Conservation (phyloP, 148 eudicot species). For the Hydrangea macrophylla region DNA sequence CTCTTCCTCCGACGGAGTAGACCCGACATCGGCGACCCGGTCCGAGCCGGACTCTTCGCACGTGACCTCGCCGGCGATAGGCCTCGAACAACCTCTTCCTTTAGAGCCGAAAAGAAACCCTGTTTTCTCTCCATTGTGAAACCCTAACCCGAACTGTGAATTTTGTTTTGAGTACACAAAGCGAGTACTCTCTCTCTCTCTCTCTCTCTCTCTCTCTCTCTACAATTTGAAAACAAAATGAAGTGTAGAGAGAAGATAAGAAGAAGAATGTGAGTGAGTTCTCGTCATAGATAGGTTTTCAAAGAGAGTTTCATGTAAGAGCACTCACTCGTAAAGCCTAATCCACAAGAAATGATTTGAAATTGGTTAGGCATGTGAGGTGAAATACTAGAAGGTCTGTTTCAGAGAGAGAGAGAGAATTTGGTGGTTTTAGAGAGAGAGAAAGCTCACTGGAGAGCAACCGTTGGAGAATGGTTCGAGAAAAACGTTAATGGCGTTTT, state of each 20-base stretch:
- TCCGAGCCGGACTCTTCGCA: constrained; percentile 45
- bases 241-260: neutral
- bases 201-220: neutral
- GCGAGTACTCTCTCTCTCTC: neutral
- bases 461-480: neutral
- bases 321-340: neutral
- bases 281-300: constrained; percentile 11
- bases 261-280: neutral
- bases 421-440: neutral
- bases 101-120: constrained; percentile 72
- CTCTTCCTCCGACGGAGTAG: constrained; percentile 42
- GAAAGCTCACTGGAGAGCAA: neutral
- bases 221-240: neutral
- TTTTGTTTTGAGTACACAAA: neutral
- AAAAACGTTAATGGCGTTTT: neutral
- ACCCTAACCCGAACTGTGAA: neutral
- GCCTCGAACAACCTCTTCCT: constrained; percentile 73
- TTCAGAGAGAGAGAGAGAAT: neutral
- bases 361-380: neutral
- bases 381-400: neutral
- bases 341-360: neutral
- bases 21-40: constrained; percentile 57
- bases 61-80: constrained; percentile 77
- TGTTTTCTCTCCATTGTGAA: constrained; percentile 63
- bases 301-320: too few relatives aligned